Base-by-base conservation (phyloP, 345 rosid species). In the Eucalyptus curtisii region DNA sequence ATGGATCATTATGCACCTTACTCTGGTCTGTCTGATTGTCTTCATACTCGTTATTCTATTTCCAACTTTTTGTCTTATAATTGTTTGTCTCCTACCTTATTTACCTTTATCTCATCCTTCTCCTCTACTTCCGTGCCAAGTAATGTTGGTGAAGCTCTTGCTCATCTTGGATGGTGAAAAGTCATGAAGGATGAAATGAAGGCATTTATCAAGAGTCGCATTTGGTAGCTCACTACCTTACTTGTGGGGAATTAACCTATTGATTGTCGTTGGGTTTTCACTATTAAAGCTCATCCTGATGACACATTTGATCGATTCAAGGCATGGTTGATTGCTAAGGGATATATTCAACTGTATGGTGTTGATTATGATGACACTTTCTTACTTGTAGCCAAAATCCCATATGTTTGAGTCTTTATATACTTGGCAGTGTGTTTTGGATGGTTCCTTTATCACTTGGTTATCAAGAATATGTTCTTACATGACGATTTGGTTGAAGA, bases 21-120 rank as follows among this genome's bases (percentile, higher is more conserved):
- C 27, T 57, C 7, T 10, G 0, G n/a, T 57, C 13, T 57, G 0
- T 9, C n/a, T 24, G 1, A 57, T 57, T 57, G 6, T 57, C 6
- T 57, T 8, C 0, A 0, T 57, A 57, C n/a, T 57, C 5, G 5
- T 80, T 19, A 80, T 33, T 24, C 27, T 10, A 80, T 33, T 80
- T 40, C 24, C 42, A 40, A 10, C 14, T 80, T 37, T 33, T 33
- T 80, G 3, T 15, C 85, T 17, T 80, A 40, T 33, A 20, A 17
- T 45, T 7, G 6, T 20, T 45, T 80, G 0, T 80, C 85, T 33
- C 24, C 30, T 17, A 20, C 14, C 33, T 80, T 37, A 30, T 37
- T 6, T 17, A 45, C 49, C 24, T 80, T 80, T 45, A 24, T 33
- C 47, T 13, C 15, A 33, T 80, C 22, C 8, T 42, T 71, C 2